These are phyloP conservation scores for Arachnopeziza araneosa DNA, from an alignment of 2,329 filamentous ascomycete species.

Conservation along the genomic window DNA sequence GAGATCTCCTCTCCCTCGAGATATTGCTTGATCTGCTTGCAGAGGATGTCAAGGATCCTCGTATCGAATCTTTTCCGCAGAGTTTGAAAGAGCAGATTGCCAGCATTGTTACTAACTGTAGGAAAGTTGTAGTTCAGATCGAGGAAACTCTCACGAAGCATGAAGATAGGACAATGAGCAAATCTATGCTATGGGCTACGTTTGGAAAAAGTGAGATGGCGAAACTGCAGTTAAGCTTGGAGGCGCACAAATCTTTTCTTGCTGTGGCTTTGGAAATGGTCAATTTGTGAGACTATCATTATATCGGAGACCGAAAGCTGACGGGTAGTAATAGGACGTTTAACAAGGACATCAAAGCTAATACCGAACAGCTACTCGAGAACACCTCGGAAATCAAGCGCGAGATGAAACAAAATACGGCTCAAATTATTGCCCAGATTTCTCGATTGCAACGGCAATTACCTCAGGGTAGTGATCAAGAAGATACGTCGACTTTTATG, in stretches of 20 bases:
- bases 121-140: constrained; percentile 2
- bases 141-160: constrained; percentile 1
- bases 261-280: constrained; percentile 10
- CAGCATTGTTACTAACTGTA: constrained; percentile 7
- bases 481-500: background rate
- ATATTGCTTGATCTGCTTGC: constrained; percentile 2
- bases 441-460: background rate
- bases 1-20: constrained; percentile 11
- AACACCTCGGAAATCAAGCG: background rate
- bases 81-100: constrained; percentile 1
- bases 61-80: background rate
- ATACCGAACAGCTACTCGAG: background rate
- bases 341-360: background rate
- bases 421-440: background rate
- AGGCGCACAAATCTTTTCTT: constrained; percentile 8
- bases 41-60: constrained; percentile 2
- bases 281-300: background rate
- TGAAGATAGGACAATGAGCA: background rate
- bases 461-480: background rate
- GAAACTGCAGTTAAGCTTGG: constrained; percentile 4
- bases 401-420: background rate
- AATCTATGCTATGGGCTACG: constrained; percentile 1
- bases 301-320: background rate
- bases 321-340: background rate
- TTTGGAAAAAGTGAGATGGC: constrained; percentile 4